Evolutionary conservation across 768 basidiomycete genomes (phyloP).

Genomic region (Cyclocybe cylindracea): DNA sequence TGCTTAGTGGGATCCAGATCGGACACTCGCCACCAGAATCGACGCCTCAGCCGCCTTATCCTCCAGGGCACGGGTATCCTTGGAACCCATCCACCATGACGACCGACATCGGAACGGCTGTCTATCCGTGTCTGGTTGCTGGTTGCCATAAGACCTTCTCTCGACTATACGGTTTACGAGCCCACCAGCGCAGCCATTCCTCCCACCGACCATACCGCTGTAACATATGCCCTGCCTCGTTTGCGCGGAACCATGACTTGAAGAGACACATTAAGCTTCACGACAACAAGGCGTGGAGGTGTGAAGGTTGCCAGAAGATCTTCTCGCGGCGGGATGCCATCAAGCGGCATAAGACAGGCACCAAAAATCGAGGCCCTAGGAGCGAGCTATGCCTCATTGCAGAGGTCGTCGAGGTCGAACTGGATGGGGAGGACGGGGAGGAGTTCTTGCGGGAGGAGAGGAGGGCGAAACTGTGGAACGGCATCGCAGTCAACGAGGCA

Average conservation of each 20-base stretch:
- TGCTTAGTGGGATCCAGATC: slow-evolving; percentile 78
- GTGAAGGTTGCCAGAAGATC: slow-evolving; percentile 69
- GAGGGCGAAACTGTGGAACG: slow-evolving; percentile 64
- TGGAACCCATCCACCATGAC: slow-evolving; percentile 31
- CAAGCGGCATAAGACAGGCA: slow-evolving; percentile 72
- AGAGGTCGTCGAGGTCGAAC: slow-evolving; percentile 61
- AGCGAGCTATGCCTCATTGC: slow-evolving; percentile 56
- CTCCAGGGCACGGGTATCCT: slow-evolving; percentile 31
- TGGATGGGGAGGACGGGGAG: slow-evolving; percentile 42
- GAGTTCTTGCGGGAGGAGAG: slow-evolving; percentile 57
- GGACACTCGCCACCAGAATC: slow-evolving; percentile 41
- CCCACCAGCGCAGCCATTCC: slow-evolving; percentile 70
- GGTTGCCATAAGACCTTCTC: slow-evolving; percentile 71
- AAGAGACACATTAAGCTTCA: slow-evolving; percentile 77
- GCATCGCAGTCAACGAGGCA: slow-evolving; percentile 47
- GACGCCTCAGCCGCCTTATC: slow-evolving; percentile 28
- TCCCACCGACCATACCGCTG: slow-evolving; percentile 68
- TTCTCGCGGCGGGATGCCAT: slow-evolving; percentile 82
- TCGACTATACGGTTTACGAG: slow-evolving; percentile 67
- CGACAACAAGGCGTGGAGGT: slow-evolving; percentile 73
- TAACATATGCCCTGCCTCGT: slow-evolving; percentile 66
- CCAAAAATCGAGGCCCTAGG: slow-evolving; percentile 49
- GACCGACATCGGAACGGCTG: slow-evolving; percentile 68
- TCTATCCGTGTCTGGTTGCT: slow-evolving; percentile 74
- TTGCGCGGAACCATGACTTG: slow-evolving; percentile 77